A percentile compares a stretch with the other conserved stretches of the same genome.
Evolutionary conservation across 257 asterid genomes (phyloP).

Genomic region (Fraxinus excelsior): DNA sequence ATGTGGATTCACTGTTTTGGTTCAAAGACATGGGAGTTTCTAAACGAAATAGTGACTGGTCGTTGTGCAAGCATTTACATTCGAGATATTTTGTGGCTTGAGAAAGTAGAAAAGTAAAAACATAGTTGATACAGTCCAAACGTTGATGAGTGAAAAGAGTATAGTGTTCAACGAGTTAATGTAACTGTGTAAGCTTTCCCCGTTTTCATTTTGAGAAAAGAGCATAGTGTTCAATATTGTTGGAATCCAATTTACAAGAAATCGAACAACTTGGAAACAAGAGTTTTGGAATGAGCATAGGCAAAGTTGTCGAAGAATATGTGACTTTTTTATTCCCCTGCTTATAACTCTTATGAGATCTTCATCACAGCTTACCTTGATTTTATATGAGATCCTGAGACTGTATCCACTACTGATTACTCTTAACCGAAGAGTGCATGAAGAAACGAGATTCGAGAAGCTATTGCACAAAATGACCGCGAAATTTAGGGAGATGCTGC

Average conservation of each 20-base stretch:
- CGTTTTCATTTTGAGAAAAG: too few species aligned
- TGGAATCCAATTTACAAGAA: constrained; percentile 46
- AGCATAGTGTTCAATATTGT: constrained; percentile 11
- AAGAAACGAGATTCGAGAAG: constrained; percentile 30
- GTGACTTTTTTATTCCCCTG: too few species aligned
- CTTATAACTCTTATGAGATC: neutral
- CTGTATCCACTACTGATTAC: constrained; percentile 26
- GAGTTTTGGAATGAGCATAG: constrained; percentile 37
- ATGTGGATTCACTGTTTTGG: too few species aligned
- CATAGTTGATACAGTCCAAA: too few species aligned
- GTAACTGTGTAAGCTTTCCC: too few species aligned
- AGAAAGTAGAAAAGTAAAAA: too few species aligned
- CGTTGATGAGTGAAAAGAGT: too few species aligned
- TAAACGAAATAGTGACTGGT: too few species aligned
- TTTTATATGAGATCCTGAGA: constrained; percentile 34
- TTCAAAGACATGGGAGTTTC: too few species aligned
- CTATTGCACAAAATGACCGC: constrained; percentile 21
- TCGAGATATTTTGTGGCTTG: too few species aligned
- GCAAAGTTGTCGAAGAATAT: constrained; percentile 41
- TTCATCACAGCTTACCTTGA: constrained; percentile 27
- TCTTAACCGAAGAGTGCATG: neutral
- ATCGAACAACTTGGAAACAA: constrained; percentile 34
- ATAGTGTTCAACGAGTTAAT: too few species aligned
- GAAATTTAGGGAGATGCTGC: constrained; percentile 49
- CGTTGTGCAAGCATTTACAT: too few species aligned